Base-by-base conservation (phyloP, 495 filamentous ascomycete species). In the Penicillium cataractarum region DNA sequence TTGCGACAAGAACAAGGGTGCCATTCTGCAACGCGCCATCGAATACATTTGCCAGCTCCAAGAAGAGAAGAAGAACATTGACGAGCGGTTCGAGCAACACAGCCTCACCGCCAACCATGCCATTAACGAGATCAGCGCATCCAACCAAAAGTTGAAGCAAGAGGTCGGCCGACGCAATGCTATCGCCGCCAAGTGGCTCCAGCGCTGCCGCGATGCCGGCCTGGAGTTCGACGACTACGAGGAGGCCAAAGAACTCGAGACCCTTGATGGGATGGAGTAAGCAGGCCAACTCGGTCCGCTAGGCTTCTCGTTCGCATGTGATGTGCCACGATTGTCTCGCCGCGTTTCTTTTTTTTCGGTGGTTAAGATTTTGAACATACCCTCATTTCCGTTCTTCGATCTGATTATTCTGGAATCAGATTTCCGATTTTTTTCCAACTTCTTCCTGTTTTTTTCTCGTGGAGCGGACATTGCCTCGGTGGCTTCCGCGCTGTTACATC, bases 1-100 rank as follows among this genome's bases (percentile, higher is more conserved):
- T 37, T 99, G 95, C 70, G 95, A 99, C 76, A 99, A 98, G 83
- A 99, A 99, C 78, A 99, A 99, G 76, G 95, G 95, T 5, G 95
- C 93, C 2, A 97, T 99, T 58, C 80, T 99, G 37, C 92, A 97
- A 70, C 90, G 95, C 9, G 94, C 95, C 1, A 94, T 97, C 22
- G 84, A 91, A 62, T 98, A 96, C 77, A 99, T 99, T 73, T 90
- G 86, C 9, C 92, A 97, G 71, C 82, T 99, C 19, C 96, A 96
- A 71, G 92, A 97, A 66, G 96, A 97, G 65, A 96, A 97, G 78
- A 86, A 89, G 21, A 86, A 89, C 55, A 97, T 97, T 72, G 92
- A 93, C 60, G 93, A 97, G 74, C 96, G 97, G 73, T 99, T 95
- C 90, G 97, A 96, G 21, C 83, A 96, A 24, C 94, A 96, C 79